Percentiles rank a stretch among this genome's conserved stretches.
These are phyloP conservation scores for Eimeria sp. DNA, from an alignment of 169 alveolate genomes.

Conservation along the genomic window DNA sequence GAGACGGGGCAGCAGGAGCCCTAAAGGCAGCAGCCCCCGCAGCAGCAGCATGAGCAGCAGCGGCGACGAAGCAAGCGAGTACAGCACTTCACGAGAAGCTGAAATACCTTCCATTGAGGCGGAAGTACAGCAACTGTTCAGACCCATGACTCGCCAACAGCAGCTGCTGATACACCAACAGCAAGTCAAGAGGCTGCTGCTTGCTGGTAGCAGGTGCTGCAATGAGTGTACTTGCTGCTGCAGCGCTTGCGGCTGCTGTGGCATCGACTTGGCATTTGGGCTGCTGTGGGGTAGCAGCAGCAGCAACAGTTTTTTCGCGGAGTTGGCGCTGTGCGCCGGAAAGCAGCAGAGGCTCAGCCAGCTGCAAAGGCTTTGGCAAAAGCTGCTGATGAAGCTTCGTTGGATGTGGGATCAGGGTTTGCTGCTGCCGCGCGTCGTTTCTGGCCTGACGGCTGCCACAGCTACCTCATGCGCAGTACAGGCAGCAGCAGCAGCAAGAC, in stretches of 20 bases:
- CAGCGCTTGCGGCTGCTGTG: conserved; percentile 65
- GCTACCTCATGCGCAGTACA: background rate
- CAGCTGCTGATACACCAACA: conserved; percentile 62
- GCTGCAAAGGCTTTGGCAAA: conserved; percentile 41
- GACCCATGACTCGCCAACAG: conserved; percentile 59
- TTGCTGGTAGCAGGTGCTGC: background rate
- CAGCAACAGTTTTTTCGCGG: conserved; percentile 43
- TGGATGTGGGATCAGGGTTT: conserved; percentile 33
- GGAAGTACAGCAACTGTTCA: conserved; percentile 39
- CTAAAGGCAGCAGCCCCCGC: background rate
- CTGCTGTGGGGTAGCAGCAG: conserved; percentile 61
- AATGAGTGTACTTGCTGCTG: conserved; percentile 41
- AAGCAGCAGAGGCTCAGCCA: conserved; percentile 27
- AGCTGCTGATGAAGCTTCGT: conserved; percentile 25
- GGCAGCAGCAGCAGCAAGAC: background rate
- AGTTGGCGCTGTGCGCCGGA: conserved; percentile 43
- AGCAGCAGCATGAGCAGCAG: conserved; percentile 21
- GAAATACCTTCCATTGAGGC: conserved; percentile 4
- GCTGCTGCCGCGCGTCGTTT: conserved; percentile 65
- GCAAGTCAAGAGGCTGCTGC: conserved; percentile 60
- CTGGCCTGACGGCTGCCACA: conserved; percentile 53
- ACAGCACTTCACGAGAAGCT: background rate
- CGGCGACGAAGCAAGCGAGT: background rate
- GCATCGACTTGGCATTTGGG: conserved; percentile 46
- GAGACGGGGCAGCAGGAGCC: background rate